Evolutionary conservation across 1,284 basidiomycete genomes (phyloP).

Genomic region (Inonotus hispidus): DNA sequence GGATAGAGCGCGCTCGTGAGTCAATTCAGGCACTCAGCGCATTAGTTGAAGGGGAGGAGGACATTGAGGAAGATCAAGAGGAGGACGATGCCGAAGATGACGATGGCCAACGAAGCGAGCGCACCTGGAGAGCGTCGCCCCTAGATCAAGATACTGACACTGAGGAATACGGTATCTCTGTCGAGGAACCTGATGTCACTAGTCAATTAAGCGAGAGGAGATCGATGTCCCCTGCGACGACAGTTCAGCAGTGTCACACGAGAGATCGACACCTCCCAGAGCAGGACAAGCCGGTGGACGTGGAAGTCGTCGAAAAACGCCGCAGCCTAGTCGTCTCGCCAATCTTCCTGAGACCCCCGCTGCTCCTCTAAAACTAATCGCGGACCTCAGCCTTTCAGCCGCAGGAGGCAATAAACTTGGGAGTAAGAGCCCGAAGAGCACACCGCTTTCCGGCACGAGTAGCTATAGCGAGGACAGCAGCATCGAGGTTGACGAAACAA

Average conservation of each 20-base stretch:
- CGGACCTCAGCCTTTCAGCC: constrained; percentile 49
- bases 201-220: background rate
- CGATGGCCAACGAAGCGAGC: background rate
- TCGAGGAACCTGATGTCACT: background rate
- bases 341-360: constrained; percentile 51
- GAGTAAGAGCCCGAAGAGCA: constrained; percentile 30
- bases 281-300: background rate
- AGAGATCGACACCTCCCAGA: constrained; percentile 7
- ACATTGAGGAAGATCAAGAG: constrained; percentile 14
- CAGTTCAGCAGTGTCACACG: constrained; percentile 5
- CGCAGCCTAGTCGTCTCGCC: constrained; percentile 31
- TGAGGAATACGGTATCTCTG: background rate
- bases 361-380: constrained; percentile 67
- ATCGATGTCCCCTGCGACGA: constrained; percentile 12
- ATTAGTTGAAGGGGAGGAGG: constrained; percentile 15
- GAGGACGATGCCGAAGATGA: constrained; percentile 18
- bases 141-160: background rate
- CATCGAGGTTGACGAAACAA: background rate
- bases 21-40: constrained; percentile 59
- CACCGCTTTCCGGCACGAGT: background rate
- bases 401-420: constrained; percentile 31
- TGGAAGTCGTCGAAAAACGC: constrained; percentile 3
- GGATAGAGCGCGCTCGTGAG: constrained; percentile 66
- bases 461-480: background rate
- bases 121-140: background rate